phyloP scores from a whole-genome alignment of 2,329 filamentous ascomycete genomes.

The Alternaria triticimaculans region DNA sequence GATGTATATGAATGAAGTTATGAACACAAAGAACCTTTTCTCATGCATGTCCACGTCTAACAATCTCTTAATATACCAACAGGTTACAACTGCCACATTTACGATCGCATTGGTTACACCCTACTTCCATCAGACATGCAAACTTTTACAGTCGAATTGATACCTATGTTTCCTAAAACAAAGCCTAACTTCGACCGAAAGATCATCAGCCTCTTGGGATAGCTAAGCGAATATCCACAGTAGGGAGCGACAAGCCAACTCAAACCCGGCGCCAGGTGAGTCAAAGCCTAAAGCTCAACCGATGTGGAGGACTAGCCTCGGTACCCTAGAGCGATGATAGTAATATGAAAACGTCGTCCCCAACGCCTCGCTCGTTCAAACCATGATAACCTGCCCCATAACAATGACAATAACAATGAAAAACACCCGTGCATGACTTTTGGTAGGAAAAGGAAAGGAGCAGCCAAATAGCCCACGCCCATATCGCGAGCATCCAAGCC shows the following conservation, averaged over 20 bases:
- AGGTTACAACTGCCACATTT: background rate
- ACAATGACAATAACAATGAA: background rate
- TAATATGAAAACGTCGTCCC: background rate
- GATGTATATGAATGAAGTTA: background rate
- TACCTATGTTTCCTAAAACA: background rate
- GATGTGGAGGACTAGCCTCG: background rate
- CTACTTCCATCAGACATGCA: rapidly evolving
- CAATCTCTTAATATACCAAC: too few species aligned
- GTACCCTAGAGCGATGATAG: background rate
- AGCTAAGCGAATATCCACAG: background rate
- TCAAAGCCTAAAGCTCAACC: background rate
- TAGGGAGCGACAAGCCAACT: background rate
- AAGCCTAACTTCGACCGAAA: background rate
- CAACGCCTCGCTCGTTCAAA: background rate
- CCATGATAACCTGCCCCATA: background rate
- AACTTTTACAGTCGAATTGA: background rate
- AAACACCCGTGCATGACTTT: background rate
- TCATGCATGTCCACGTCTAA: background rate
- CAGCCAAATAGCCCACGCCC: background rate
- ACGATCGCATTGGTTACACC: background rate
- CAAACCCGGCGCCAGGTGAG: background rate
- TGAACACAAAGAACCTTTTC: background rate
- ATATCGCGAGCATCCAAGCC: background rate
- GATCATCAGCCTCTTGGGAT: background rate
- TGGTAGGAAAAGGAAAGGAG: background rate